Percentiles rank a stretch among this genome's conserved stretches.
These are phyloP conservation scores for Tricholoma sp. DNA, from an alignment of 768 basidiomycete genomes.

Conservation along the genomic window DNA sequence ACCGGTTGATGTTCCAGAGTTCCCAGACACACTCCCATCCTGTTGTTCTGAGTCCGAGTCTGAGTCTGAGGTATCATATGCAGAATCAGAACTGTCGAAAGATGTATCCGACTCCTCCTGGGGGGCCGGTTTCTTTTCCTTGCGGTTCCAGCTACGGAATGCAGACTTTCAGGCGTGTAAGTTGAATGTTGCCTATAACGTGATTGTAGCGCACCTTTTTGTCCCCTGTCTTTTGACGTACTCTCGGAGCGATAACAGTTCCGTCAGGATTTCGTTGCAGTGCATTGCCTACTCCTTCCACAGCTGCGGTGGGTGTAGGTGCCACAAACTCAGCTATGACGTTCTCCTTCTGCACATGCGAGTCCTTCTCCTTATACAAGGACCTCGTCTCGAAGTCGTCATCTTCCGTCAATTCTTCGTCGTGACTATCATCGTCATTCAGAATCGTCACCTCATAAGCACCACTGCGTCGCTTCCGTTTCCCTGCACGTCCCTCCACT, in stretches of 20 bases:
- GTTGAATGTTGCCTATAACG: constrained; percentile 13
- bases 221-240: constrained; percentile 37
- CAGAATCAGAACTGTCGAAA: constrained; percentile 78
- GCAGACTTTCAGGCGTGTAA: constrained; percentile 8
- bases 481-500: constrained; percentile 42
- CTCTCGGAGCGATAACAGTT: constrained; percentile 43
- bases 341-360: not conserved
- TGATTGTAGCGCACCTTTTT: constrained; percentile 37
- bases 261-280: constrained; percentile 66
- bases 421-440: constrained; percentile 23
- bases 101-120: constrained; percentile 52
- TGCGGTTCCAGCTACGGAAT: constrained; percentile 49
- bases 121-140: constrained; percentile 16
- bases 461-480: constrained; percentile 43
- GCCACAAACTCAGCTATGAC: not conserved
- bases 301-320: constrained; percentile 12
- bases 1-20: not conserved
- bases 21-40: not conserved
- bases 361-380: constrained; percentile 1
- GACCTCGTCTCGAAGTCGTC: not conserved
- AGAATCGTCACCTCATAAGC: constrained; percentile 33
- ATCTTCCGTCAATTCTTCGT: constrained; percentile 17
- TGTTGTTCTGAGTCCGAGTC: constrained; percentile 15
- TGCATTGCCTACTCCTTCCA: constrained; percentile 51
- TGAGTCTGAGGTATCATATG: constrained; percentile 40